Evolutionary conservation across 1,284 basidiomycete genomes (phyloP), one percentile per base, ranked within the genome.

Genomic region (Fomitopsis palustris): DNA sequence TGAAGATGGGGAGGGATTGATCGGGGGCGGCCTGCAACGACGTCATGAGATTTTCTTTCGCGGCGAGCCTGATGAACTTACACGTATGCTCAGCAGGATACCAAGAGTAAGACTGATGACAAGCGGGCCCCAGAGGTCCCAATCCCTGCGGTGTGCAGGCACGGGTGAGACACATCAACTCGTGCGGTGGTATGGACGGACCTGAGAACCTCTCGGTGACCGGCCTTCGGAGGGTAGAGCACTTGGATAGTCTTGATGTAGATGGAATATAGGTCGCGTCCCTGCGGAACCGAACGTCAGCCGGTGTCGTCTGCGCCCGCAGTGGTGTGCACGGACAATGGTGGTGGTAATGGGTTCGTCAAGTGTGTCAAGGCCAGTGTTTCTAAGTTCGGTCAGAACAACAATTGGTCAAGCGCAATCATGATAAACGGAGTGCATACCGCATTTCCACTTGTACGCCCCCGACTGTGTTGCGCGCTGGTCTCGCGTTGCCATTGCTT

Each of bases 91-190:
- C 17, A 97, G 83, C 77, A 96, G 87, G 54, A 95, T 91, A 43
- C 90, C 93, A 14, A 97, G 80, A 21, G 85, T 76, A 59, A 97
- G 80, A 69, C 92, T 96, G 56, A 97, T 82, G 39, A 96, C 82
- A 7, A 97, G 80, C 10, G 95, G 95, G 1, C 95, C 95, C 95
- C 95, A 98, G 38, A 98, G 80, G 74, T 98, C 95, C 95, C 95
- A 98, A 69, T 97, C 95, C 63, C 93, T 93, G 66, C 29, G 25
- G 25, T 21, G 17, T 23, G 31, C 41, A 23, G 21, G 17, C 25
- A 31, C 41, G 31, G 31, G 12, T 62, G 51, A 27, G 51, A 17
- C 31, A n/a, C 9, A 27, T 55, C 12, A 54, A 29, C 19, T 17
- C 21, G 16, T 23, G 41, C 35, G 25, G 21, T 16, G 16, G 35